A percentile compares a stretch with the other conserved stretches of the same genome.
These are phyloP conservation scores for Jatropha podagrica DNA, from an alignment of 441 rosid species.

Conservation along the genomic window DNA sequence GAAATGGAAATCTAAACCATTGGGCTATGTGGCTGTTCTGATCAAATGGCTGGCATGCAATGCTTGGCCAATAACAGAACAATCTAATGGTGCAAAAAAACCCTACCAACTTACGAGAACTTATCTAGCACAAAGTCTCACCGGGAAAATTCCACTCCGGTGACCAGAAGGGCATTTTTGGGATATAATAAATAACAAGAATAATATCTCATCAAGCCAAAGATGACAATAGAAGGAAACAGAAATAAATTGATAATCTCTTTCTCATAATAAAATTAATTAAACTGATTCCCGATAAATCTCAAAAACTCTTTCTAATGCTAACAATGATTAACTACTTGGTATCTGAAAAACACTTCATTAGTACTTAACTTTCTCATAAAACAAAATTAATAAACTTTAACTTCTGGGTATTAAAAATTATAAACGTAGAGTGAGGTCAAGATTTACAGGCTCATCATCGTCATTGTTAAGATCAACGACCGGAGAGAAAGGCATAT, in stretches of 20 bases:
- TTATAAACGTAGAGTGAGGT: constrained; percentile 71
- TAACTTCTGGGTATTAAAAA: too few species aligned
- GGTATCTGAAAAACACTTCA: too few species aligned
- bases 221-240: too few species aligned
- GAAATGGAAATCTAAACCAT: too few species aligned
- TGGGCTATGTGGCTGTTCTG: too few species aligned
- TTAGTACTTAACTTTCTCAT: too few species aligned
- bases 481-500: constrained; percentile 22
- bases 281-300: not conserved
- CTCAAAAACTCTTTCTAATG: not conserved
- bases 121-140: not conserved
- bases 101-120: too few species aligned
- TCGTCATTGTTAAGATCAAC: constrained; percentile 26
- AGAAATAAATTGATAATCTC: not conserved
- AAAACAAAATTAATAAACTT: too few species aligned
- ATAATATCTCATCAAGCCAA: not conserved
- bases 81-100: too few species aligned
- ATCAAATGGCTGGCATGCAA: too few species aligned
- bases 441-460: constrained; percentile 43
- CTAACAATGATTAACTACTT: not conserved
- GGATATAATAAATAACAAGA: not conserved
- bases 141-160: not conserved
- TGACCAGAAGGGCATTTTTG: constrained; percentile 1
- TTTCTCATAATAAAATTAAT: too few species aligned
- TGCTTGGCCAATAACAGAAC: too few species aligned